Conservation (phyloP, 176 grass and related monocot genomes). For the Carex kokanica region DNA sequence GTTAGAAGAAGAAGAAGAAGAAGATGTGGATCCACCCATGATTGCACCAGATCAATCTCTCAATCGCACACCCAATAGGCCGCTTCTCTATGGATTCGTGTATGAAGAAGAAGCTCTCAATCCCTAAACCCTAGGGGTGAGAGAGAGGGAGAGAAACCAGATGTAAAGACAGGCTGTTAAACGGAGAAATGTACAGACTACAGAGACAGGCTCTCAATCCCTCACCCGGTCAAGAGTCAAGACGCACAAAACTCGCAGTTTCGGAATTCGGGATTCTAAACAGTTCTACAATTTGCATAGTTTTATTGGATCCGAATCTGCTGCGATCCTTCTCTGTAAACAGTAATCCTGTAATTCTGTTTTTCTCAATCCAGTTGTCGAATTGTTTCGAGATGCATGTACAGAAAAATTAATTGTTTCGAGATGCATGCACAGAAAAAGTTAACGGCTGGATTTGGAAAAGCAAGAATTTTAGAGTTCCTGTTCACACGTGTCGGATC, state of each 20-base stretch:
- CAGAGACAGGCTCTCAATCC: neutral
- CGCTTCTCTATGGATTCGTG: neutral
- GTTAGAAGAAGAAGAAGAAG: constrained; percentile 17
- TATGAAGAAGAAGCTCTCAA: neutral
- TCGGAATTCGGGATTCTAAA: neutral
- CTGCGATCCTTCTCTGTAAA: too few relatives aligned
- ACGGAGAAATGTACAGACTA: constrained; percentile 6
- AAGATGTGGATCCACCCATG: constrained; percentile 25
- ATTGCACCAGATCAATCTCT: constrained; percentile 22
- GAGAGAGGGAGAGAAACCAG: neutral
- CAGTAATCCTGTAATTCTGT: too few relatives aligned
- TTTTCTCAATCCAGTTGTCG: too few relatives aligned
- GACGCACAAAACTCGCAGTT: neutral
- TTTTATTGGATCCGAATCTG: too few relatives aligned
- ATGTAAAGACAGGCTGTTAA: constrained; percentile 13
- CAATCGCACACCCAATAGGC: neutral
- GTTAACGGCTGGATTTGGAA: too few relatives aligned
- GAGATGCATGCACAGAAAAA: too few relatives aligned
- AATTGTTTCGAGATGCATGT: too few relatives aligned
- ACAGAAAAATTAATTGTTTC: too few relatives aligned
- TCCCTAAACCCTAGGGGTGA: constrained; percentile 9
- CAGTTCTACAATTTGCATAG: neutral
- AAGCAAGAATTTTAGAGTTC: too few relatives aligned
- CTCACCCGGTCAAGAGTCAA: neutral
- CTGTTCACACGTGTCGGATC: too few relatives aligned